Evolutionary conservation across 805 yeast species (phyloP).

Genomic region (Kazachstania psychrophila): DNA sequence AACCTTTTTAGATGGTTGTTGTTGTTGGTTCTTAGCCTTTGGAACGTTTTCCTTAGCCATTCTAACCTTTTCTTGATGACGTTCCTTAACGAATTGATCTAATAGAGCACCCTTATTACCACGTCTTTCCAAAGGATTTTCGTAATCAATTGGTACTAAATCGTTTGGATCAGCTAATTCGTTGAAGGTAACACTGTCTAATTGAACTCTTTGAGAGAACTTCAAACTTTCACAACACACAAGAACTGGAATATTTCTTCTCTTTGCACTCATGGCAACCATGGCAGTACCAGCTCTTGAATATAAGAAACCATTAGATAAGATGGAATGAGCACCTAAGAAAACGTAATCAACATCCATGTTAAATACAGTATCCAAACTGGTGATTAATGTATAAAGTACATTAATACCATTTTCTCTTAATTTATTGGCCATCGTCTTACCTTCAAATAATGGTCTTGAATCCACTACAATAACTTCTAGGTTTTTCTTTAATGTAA

Average conservation of each 20-base stretch:
- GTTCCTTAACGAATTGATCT: constrained; percentile 48
- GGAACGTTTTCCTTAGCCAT: constrained; percentile 21
- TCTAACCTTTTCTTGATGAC: constrained; percentile 24
- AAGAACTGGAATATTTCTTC: constrained; percentile 83
- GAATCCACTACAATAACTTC: constrained; percentile 84
- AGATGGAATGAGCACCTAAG: constrained; percentile 94
- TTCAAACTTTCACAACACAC: constrained; percentile 94
- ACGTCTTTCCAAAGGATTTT: constrained; percentile 40
- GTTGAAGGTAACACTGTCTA: constrained; percentile 90
- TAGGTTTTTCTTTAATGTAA: constrained; percentile 54
- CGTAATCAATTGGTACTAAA: constrained; percentile 42
- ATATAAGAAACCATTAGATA: constrained; percentile 86
- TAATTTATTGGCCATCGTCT: constrained; percentile 57
- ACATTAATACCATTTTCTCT: constrained; percentile 53
- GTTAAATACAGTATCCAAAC: constrained; percentile 70
- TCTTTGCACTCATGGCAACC: constrained; percentile 83
- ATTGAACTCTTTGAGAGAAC: constrained; percentile 89
- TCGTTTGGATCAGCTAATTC: constrained; percentile 80
- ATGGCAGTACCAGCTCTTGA: constrained; percentile 93
- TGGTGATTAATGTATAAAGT: constrained; percentile 70
- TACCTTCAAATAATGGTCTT: constrained; percentile 90
- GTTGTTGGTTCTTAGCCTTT: constrained; percentile 22
- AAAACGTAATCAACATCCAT: constrained; percentile 79
- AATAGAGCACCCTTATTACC: constrained; percentile 52
- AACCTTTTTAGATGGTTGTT: constrained; percentile 9